Percentiles rank a stretch among this genome's conserved stretches.
These are phyloP conservation scores for Perkinsus chesapeaki DNA, from an alignment of 169 alveolate species.

Conservation along the genomic window DNA sequence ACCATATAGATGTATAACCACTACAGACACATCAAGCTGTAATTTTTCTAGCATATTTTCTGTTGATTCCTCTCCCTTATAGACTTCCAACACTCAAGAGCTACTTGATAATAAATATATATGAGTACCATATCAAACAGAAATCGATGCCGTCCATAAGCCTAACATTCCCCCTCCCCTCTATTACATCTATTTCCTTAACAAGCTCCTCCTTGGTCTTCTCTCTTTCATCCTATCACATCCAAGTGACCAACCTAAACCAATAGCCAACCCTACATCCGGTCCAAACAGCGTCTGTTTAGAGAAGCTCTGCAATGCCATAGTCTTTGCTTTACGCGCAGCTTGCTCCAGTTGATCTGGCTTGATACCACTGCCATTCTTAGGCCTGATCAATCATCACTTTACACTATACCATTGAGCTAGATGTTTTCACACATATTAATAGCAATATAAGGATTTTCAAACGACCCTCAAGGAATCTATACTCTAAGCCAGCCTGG, in stretches of 20 bases:
- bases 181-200: not conserved
- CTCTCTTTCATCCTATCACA: not conserved
- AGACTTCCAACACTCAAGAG: no score
- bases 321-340: not conserved
- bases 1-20: no score
- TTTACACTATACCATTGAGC: not conserved
- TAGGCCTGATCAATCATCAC: not conserved
- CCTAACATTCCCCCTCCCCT: not conserved
- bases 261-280: not conserved
- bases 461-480: no score
- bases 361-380: not conserved
- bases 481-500: no score
- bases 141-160: not conserved
- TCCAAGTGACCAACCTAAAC: not conserved
- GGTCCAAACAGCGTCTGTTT: not conserved
- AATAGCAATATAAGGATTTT: no score
- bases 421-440: no score
- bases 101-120: no score
- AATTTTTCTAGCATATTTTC: no score
- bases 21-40: no score
- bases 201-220: not conserved
- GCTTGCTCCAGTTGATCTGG: not conserved
- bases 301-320: constrained; percentile 1
- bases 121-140: not conserved
- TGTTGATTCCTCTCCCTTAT: no score